Percentiles rank a stretch among this genome's conserved stretches.
Conservation (phyloP, 768 basidiomycete species). For the button mushroom (Agaricus bisporus) region DNA sequence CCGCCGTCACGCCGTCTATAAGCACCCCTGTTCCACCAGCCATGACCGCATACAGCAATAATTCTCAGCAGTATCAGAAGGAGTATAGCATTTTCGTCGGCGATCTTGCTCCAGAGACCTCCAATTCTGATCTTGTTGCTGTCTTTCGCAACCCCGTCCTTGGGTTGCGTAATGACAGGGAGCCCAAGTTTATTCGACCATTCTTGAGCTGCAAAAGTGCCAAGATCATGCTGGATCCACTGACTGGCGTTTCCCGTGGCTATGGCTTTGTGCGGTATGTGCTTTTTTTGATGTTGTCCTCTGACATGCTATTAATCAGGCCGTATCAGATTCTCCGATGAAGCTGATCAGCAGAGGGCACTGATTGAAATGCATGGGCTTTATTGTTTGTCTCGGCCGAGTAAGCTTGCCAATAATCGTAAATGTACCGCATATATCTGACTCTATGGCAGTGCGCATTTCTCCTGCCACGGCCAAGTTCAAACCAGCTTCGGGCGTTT, state of each 20-base stretch:
- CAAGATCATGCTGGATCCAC: conserved; percentile 91
- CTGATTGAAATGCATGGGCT: conserved; percentile 89
- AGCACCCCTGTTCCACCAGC: conserved; percentile 25
- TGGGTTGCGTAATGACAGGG: conserved; percentile 78
- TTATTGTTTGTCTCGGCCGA: conserved; percentile 84
- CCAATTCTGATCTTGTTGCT: conserved; percentile 92
- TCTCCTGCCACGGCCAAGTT: conserved; percentile 87
- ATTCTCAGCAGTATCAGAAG: conserved; percentile 42
- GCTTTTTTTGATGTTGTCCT: conserved; percentile 4
- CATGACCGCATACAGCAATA: conserved; percentile 20
- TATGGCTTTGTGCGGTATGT: conserved; percentile 88
- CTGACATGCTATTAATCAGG: conserved; percentile 7
- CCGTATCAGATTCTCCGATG: conserved; percentile 69
- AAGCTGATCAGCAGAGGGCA: conserved; percentile 84
- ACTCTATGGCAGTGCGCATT: conserved; percentile 63
- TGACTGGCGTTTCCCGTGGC: conserved; percentile 82
- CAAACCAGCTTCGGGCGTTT: conserved; percentile 48
- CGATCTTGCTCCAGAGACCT: conserved; percentile 88
- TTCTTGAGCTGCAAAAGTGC: conserved; percentile 93
- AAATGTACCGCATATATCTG: conserved; percentile 23
- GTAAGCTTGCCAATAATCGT: conserved; percentile 36
- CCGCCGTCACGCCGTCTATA: conserved; percentile 26
- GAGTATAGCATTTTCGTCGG: conserved; percentile 96
- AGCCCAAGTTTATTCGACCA: conserved; percentile 83
- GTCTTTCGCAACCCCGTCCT: conserved; percentile 88